phyloP scores from a whole-genome alignment of 140 eudicot species.

The Stevia rebaudiana region DNA sequence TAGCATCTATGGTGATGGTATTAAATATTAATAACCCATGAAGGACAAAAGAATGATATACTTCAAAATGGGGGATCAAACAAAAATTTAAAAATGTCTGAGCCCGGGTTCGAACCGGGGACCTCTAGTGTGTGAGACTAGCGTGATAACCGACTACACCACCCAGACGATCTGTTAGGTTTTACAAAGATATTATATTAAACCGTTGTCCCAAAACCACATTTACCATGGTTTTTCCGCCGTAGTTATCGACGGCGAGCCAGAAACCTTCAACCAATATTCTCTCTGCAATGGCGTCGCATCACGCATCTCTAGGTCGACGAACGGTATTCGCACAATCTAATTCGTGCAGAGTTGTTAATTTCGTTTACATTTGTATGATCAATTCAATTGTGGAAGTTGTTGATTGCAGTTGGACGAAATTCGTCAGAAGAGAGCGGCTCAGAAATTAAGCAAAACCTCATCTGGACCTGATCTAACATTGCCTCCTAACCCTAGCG shows the following conservation, averaged over 20 bases:
- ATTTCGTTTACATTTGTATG: background rate
- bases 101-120: conserved; percentile 99
- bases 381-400: background rate
- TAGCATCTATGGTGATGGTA: no score
- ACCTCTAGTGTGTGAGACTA: conserved; percentile 99
- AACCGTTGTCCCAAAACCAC: background rate
- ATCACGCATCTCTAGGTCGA: conserved; percentile 84
- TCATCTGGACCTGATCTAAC: conserved; percentile 88
- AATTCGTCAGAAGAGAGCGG: conserved; percentile 90
- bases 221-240: background rate
- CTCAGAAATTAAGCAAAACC: conserved; percentile 69
- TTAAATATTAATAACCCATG: no score
- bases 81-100: conserved; percentile 40
- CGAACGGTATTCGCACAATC: conserved; percentile 48
- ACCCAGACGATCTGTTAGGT: conserved; percentile 57
- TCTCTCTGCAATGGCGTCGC: conserved; percentile 48
- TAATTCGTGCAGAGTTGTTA: background rate
- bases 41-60: no score
- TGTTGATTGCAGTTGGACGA: conserved; percentile 58
- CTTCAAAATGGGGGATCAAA: no score
- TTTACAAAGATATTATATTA: fast-evolving
- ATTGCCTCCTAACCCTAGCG: conserved; percentile 46
- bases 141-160: conserved; percentile 99
- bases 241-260: conserved; percentile 25
- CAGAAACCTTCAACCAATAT: conserved; percentile 17